Evolutionary conservation across 306 rosid species (phyloP).

Genomic region (Notholithocarpus densiflorus): DNA sequence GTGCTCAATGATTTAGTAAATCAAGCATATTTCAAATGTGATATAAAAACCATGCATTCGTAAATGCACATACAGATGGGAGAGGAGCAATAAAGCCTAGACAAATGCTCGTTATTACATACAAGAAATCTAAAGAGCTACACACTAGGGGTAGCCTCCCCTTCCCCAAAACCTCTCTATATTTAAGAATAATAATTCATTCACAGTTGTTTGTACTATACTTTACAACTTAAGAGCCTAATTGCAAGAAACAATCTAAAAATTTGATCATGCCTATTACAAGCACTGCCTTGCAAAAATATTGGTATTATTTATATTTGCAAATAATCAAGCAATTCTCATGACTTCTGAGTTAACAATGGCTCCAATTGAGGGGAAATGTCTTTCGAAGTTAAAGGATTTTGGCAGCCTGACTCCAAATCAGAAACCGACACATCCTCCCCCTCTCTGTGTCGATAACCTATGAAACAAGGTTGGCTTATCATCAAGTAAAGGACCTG

Average conservation of each 20-base stretch:
- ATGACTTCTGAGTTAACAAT: constrained; percentile 50
- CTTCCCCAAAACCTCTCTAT: background rate
- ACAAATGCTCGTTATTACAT: no score
- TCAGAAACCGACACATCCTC: constrained; percentile 38
- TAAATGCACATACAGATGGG: background rate
- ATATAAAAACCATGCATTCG: background rate
- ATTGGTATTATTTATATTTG: background rate
- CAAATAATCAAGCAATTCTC: constrained; percentile 17
- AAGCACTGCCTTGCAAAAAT: constrained; percentile 20
- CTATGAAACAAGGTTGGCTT: constrained; percentile 43
- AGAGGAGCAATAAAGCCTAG: background rate
- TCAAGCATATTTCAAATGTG: background rate
- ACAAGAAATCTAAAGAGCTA: background rate
- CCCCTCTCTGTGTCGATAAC: constrained; percentile 41
- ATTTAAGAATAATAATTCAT: background rate
- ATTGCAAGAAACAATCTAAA: constrained; percentile 14
- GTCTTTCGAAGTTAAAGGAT: constrained; percentile 29
- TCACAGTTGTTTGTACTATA: background rate
- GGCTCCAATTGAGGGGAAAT: constrained; percentile 65
- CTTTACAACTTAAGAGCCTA: constrained; percentile 8
- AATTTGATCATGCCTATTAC: constrained; percentile 17
- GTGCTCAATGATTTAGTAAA: background rate
- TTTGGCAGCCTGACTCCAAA: constrained; percentile 58
- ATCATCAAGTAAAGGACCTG: constrained; percentile 30
- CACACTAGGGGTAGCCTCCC: background rate